phyloP scores from a whole-genome alignment of 352 stramenopile species.

The Phytophthora citricola region DNA sequence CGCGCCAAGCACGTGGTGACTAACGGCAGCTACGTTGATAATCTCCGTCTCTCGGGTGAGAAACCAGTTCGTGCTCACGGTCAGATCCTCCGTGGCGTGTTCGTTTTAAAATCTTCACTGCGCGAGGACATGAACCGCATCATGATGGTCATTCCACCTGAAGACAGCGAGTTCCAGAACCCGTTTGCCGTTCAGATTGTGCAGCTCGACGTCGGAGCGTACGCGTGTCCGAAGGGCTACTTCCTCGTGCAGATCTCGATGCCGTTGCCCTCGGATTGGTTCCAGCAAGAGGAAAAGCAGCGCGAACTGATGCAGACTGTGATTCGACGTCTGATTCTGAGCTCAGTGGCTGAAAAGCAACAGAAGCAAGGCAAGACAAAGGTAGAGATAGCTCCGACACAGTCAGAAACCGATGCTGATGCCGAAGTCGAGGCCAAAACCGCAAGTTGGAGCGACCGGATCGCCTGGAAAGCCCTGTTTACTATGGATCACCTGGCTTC shows the following conservation, averaged over 20 bases:
- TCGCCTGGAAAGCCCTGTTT: conserved; percentile 68
- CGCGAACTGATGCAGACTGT: conserved; percentile 45
- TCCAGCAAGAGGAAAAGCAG: conserved; percentile 43
- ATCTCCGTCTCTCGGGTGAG: conserved; percentile 23
- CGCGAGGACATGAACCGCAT: conserved; percentile 51
- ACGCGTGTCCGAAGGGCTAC: conserved; percentile 63
- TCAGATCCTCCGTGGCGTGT: conserved; percentile 65
- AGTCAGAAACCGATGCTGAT: conserved; percentile 2
- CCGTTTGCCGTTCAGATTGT: conserved; percentile 73
- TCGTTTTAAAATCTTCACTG: conserved; percentile 54
- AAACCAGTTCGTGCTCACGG: conserved; percentile 28
- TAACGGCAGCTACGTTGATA: conserved; percentile 60
- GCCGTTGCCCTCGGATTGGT: conserved; percentile 50
- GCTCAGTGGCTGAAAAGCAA: conserved; percentile 26
- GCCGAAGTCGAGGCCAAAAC: neutral
- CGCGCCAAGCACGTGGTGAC: conserved; percentile 61
- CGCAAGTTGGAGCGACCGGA: conserved; percentile 29
- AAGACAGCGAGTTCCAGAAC: conserved; percentile 61
- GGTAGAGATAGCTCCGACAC: neutral
- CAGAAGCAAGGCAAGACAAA: conserved; percentile 11
- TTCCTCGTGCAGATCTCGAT: conserved; percentile 78
- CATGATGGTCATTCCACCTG: conserved; percentile 73
- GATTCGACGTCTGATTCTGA: conserved; percentile 37
- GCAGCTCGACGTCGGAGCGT: conserved; percentile 71
- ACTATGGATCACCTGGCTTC: conserved; percentile 62